Evolutionary conservation across 148 eudicot genomes (phyloP).

Genomic region (Chenopodium berlandieri): DNA sequence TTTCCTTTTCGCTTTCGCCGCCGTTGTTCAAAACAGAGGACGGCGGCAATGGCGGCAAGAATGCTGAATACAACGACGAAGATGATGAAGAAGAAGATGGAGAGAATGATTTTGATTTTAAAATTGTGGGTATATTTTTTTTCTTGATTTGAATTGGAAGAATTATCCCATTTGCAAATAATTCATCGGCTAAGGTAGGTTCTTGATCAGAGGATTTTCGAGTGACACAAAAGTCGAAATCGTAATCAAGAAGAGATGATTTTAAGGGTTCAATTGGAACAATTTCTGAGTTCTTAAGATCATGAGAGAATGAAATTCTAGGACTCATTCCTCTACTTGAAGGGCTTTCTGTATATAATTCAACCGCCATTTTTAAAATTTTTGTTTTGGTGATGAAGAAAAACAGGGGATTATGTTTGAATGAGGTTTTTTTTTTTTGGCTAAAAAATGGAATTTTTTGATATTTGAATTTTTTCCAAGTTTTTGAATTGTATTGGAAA

Average conservation of each 20-base stretch:
- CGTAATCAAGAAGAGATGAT: slow-evolving; percentile 41
- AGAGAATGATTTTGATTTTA: slow-evolving; percentile 9
- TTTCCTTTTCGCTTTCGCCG: slow-evolving; percentile 17
- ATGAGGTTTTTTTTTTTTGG: not conserved
- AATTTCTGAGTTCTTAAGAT: slow-evolving; percentile 55
- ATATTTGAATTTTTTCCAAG: not conserved
- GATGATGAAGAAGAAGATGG: slow-evolving; percentile 20
- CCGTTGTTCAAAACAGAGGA: not conserved
- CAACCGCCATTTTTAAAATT: slow-evolving; percentile 52
- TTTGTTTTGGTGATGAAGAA: not conserved
- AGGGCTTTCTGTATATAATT: slow-evolving; percentile 51
- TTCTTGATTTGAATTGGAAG: slow-evolving; percentile 56
- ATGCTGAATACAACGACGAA: not conserved
- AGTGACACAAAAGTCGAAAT: slow-evolving; percentile 67
- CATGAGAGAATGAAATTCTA: slow-evolving; percentile 83
- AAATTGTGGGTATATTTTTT: slow-evolving; percentile 5
- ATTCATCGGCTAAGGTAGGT: slow-evolving; percentile 74
- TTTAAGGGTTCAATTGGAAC: slow-evolving; percentile 56
- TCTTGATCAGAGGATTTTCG: slow-evolving; percentile 40
- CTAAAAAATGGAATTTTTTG: too few relatives aligned
- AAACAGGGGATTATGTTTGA: slow-evolving; percentile 14
- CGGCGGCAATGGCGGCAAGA: slow-evolving; percentile 16
- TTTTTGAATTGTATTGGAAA: slow-evolving; percentile 8
- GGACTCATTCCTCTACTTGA: slow-evolving; percentile 58
- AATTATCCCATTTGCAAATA: slow-evolving; percentile 68